Conservation (phyloP, 768 basidiomycete genomes). For the Podaxis pistillaris region DNA sequence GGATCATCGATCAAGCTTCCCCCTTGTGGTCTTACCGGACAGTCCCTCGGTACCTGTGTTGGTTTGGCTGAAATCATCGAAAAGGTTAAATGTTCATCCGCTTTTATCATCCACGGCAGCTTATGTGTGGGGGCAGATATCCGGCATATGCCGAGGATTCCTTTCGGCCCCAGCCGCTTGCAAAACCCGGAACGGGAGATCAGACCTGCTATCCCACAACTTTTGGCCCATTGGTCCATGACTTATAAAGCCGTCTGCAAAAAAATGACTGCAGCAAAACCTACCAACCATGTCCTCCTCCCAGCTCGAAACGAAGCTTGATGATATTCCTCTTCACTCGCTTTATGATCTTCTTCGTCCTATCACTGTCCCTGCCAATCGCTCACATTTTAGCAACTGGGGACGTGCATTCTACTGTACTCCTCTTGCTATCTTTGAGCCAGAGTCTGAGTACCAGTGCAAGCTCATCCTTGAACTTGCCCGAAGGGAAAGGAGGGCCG, state of each 20-base stretch:
- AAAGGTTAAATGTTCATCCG: slow-evolving; percentile 16
- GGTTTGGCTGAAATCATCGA: slow-evolving; percentile 5
- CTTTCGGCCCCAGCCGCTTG: slow-evolving; percentile 19
- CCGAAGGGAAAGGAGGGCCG: slow-evolving; percentile 59
- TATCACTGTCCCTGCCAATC: slow-evolving; percentile 45
- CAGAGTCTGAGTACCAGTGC: slow-evolving; percentile 67
- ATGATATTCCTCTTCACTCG: slow-evolving; percentile 39
- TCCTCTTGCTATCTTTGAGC: slow-evolving; percentile 75
- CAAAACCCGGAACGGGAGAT: slow-evolving; percentile 20
- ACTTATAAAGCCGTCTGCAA: slow-evolving; percentile 36
- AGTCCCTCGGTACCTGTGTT: slow-evolving; percentile 21
- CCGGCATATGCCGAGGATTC: slow-evolving; percentile 7
- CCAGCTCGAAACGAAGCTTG: slow-evolving; percentile 30
- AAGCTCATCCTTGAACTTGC: slow-evolving; percentile 79
- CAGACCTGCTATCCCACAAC: slow-evolving; percentile 16
- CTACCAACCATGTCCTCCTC: slow-evolving; percentile 34
- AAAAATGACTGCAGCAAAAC: slow-evolving; percentile 25
- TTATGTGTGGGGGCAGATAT: background rate
- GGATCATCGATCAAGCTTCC: slow-evolving; percentile 7
- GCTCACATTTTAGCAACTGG: slow-evolving; percentile 79
- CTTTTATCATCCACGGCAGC: slow-evolving; percentile 9
- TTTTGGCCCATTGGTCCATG: slow-evolving; percentile 22
- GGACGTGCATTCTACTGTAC: slow-evolving; percentile 71
- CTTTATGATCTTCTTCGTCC: slow-evolving; percentile 56
- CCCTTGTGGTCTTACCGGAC: slow-evolving; percentile 22